Base-by-base conservation (phyloP, 306 rosid species). In the Acacia confusa region DNA sequence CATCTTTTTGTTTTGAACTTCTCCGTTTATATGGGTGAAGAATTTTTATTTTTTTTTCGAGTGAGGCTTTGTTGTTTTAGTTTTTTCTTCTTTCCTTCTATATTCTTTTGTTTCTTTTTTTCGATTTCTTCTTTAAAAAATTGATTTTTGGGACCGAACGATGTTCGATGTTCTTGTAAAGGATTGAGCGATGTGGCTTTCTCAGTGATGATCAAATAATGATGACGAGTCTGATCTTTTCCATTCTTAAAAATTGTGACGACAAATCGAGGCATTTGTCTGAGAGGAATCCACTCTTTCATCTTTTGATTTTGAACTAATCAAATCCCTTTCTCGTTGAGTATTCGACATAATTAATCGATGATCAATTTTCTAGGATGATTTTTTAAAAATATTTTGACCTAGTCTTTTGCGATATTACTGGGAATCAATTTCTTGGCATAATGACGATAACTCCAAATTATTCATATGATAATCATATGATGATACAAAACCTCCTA, bases 191-290 rank as follows among this genome's bases (percentile, higher is more conserved):
- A 24, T 30, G 78, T 81, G 85, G 77, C 75, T 79, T 83, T 89
- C 97, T 90, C 94, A 1, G 83, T 92, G 97, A 92, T 92, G 94
- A 92, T 83, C 75, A 85, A 82, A 53, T 0, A 68, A 36, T 7
- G 97, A 92, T 92, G 97, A 92, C 97, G 97, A 92, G 97, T 90
- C 97, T 75, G 93, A 92, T 89, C 83, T 65, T 82, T 57, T 90
- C 94, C 97, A 92, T 92, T 87, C 88, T 81, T 63, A 53, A 75
- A 72, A 87, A 82, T 74, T 28, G 84, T 92, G 95, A 90, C 86
- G 97, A 92, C 94, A 82, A 87, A 80, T 55, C 93, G 97, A 92
- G 97, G 97, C 97, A 90, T 92, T 92, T 92, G 97, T 92, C 93
- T 92, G 94, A 92, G 97, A 89, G 93, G 79, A 60, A 40, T 52